Evolutionary conservation across 345 rosid species (phyloP), one percentile per base, ranked within the genome.

Genomic region (Acer negundo): DNA sequence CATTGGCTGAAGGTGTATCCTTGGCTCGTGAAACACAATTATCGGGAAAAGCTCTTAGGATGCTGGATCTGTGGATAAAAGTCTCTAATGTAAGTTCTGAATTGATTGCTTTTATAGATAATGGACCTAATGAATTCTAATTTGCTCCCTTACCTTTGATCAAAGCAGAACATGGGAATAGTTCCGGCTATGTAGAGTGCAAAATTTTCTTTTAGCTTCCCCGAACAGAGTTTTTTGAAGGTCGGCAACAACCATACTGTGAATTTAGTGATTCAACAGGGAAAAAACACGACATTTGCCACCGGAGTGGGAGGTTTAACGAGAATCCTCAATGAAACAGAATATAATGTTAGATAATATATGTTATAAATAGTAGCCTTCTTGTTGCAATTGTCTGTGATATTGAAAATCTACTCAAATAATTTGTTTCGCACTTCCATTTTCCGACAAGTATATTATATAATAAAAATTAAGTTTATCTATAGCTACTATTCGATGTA

Each of bases 1-100:
- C 90, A 12, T 84, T 94, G 23, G 88, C 84, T 20, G 92, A 91
- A 77, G 98, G 97, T 74, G 92, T 97, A 12, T 70, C 68, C 62
- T 46, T 93, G 85, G 98, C 98, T 7, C 93, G 94, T 2, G 93
- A 89, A 82, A 88, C 84, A 16, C 99, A 91, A 44, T 78, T 76
- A 44, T 91, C 98, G 2, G 99, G 99, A 69, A 89, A 83, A 82
- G 94, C 97, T 83, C 77, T 87, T 19, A 75, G 82, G 80, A 90
- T 94, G 6, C 97, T 94, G 70, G 85, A 90, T 80, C 81, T 81
- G 15, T 94, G 92, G 98, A 89, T 91, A 62, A 75, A 75, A 62
- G 46, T 81, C 72, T 90, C 99, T 10, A 91, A 89, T 67, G 91
- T 80, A 80, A 85, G 87, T 73, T 24, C 46, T 42, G 46, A 42